Percentiles rank a stretch among this genome's conserved stretches.
These are phyloP conservation scores for Sparassis latifolia DNA, from an alignment of 1,284 basidiomycete species.

Conservation along the genomic window DNA sequence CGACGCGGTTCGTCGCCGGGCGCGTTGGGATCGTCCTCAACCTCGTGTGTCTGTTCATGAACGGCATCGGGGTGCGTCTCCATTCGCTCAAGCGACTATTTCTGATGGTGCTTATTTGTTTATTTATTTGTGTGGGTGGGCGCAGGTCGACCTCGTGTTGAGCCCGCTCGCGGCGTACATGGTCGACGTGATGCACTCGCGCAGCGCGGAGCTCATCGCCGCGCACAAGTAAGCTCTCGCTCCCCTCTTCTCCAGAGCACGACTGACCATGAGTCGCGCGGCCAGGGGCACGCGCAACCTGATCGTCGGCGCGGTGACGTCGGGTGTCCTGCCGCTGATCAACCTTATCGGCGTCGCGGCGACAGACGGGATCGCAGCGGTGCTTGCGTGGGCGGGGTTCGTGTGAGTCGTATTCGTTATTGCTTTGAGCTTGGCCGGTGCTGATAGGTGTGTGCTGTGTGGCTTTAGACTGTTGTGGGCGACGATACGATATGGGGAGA, in stretches of 20 bases:
- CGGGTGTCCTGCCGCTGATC: constrained; percentile 45
- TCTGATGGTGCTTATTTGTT: background rate
- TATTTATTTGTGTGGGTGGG: background rate
- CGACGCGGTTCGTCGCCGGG: constrained; percentile 33
- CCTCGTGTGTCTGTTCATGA: constrained; percentile 38
- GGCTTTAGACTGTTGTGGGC: constrained; percentile 31
- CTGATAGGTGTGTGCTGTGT: background rate
- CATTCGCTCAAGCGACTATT: background rate
- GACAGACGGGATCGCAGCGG: constrained; percentile 42
- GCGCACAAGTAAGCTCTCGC: constrained; percentile 29
- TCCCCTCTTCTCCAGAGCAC: background rate
- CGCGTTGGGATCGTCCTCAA: constrained; percentile 33
- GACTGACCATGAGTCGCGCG: no score
- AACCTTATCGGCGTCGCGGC: constrained; percentile 45
- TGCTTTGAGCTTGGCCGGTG: background rate
- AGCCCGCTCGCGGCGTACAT: constrained; percentile 48
- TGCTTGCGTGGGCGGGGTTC: constrained; percentile 38
- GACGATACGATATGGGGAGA: constrained; percentile 38
- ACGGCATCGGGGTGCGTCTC: constrained; percentile 42
- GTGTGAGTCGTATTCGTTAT: constrained; percentile 26
- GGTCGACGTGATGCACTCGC: constrained; percentile 47
- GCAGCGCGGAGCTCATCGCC: constrained; percentile 48
- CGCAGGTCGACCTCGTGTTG: constrained; percentile 39
- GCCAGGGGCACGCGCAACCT: constrained; percentile 37
- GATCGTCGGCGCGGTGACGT: constrained; percentile 32